Evolutionary conservation across 2,329 filamentous ascomycete genomes (phyloP), one percentile per base, ranked within the genome.

Genomic region (Coleophoma crateriformis): DNA sequence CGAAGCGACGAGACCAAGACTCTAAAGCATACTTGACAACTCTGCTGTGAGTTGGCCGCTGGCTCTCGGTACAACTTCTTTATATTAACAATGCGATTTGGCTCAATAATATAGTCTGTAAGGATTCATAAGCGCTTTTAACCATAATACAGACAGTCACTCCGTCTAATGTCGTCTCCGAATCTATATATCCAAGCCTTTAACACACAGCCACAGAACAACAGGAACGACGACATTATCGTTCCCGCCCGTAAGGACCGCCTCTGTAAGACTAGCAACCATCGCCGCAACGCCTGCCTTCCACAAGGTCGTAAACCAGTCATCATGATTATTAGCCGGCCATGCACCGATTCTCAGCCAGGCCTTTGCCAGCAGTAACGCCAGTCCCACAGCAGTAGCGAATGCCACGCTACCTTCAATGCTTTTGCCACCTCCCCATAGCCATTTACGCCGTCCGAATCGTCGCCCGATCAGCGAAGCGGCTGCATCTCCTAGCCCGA

Each of bases 211-310:
- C 94, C 94, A 99, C 53, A 99, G 71, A 46, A 95, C 84, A 50
- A 99, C 82, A 4, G 94, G 94, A 55, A 97, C 92, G 55, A 97
- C 85, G 15, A 99, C 94, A 74, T 99, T 99, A 75, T 99, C 94
- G 68, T 99, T 99, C 32, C 92, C 94, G 2, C 94, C 94, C 13
- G 94, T 97, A 55, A 99, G 72, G 43, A 96, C 92, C 22, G 94
- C 91, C 72, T 99, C 94, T 47, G 94, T 95, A 58, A 96, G 76
- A 68, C 91, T 96, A 27, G 91, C 89, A 50, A 90, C 81, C 39
- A 78, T 77, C 7, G 88, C 90, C 56, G 90, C 95, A 44, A 88
- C 63, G 4, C 75, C 72, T 11, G 86, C 82, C 63, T 92, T 94
- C 4, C 83, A 82, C 57, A 84, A 73, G 19, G 87, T 82, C 44